A percentile compares a stretch with the other conserved stretches of the same genome.
phyloP scores from a whole-genome alignment of 371 early-diverging fungal species.

The Mucor ambiguus region DNA sequence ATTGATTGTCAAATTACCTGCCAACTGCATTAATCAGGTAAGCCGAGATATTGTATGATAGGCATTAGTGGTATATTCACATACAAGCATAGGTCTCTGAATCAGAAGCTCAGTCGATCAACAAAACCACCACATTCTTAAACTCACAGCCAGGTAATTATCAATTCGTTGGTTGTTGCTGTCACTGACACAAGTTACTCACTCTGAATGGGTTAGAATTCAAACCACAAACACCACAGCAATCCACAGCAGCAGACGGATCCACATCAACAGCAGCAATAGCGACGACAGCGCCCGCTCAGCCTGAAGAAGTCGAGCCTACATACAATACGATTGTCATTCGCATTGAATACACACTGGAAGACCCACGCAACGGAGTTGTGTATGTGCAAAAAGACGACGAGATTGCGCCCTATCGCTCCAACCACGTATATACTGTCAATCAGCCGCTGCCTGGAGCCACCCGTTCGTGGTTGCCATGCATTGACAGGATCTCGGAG shows the following conservation, averaged over 20 bases:
- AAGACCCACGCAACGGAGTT: slow-evolving; percentile 55
- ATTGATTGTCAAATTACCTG: slow-evolving; percentile 62
- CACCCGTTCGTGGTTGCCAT: slow-evolving; percentile 89
- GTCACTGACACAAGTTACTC: slow-evolving; percentile 7
- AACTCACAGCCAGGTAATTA: slow-evolving; percentile 18
- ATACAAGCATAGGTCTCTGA: slow-evolving; percentile 27
- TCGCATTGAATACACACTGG: slow-evolving; percentile 55
- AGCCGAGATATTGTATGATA: not conserved
- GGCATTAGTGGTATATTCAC: slow-evolving; percentile 2
- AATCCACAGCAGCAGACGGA: not conserved
- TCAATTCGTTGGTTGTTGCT: slow-evolving; percentile 19
- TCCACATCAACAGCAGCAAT: not conserved
- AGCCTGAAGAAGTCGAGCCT: slow-evolving; percentile 5
- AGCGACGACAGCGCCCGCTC: not conserved
- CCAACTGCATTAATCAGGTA: slow-evolving; percentile 47
- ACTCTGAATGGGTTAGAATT: not conserved
- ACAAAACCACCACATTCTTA: slow-evolving; percentile 10
- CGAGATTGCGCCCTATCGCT: slow-evolving; percentile 57
- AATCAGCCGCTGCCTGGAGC: slow-evolving; percentile 76
- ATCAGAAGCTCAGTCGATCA: slow-evolving; percentile 31
- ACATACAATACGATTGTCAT: slow-evolving; percentile 48
- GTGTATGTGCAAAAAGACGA: slow-evolving; percentile 64
- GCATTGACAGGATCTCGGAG: slow-evolving; percentile 76
- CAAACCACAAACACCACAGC: slow-evolving; percentile 2
- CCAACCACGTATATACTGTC: slow-evolving; percentile 77